Conservation (phyloP, 148 eudicot species). For the Rhododendron griersonianum region DNA sequence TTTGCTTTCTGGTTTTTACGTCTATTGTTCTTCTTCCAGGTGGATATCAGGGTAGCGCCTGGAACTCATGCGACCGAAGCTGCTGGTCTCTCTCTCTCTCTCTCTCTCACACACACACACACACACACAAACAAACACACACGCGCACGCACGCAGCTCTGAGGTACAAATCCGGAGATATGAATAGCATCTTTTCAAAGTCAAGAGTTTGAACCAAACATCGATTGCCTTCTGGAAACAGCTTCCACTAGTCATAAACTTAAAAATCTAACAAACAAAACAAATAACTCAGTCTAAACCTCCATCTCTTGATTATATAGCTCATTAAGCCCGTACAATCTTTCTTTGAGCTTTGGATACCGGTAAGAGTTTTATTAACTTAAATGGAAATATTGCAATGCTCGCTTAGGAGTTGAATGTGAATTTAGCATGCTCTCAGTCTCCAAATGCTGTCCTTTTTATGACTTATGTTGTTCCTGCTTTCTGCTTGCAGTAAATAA, state of each 20-base stretch:
- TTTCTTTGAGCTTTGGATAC: neutral
- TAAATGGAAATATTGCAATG: neutral
- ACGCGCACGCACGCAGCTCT: neutral
- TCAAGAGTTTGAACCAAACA: neutral
- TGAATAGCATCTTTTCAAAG: neutral
- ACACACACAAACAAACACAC: neutral
- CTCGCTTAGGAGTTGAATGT: neutral
- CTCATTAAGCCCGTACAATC: neutral
- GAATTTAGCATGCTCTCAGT: neutral
- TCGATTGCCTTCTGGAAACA: neutral
- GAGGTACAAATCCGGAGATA: neutral
- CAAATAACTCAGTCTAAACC: neutral
- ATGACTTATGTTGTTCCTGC: neutral
- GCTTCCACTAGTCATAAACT: neutral
- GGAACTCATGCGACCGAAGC: slow-evolving; percentile 96
- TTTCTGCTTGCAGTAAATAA: slow-evolving; percentile 64
- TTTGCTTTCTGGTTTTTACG: neutral
- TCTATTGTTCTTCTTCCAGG: slow-evolving; percentile 30
- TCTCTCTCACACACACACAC: neutral
- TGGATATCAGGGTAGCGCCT: slow-evolving; percentile 91
- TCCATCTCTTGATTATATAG: neutral
- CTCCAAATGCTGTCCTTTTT: neutral
- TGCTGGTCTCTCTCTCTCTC: slow-evolving; percentile 54
- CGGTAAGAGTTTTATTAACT: neutral
- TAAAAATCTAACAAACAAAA: neutral